phyloP scores from a whole-genome alignment of 2,329 filamentous ascomycete species.

The Hymenoscyphus albidus region DNA sequence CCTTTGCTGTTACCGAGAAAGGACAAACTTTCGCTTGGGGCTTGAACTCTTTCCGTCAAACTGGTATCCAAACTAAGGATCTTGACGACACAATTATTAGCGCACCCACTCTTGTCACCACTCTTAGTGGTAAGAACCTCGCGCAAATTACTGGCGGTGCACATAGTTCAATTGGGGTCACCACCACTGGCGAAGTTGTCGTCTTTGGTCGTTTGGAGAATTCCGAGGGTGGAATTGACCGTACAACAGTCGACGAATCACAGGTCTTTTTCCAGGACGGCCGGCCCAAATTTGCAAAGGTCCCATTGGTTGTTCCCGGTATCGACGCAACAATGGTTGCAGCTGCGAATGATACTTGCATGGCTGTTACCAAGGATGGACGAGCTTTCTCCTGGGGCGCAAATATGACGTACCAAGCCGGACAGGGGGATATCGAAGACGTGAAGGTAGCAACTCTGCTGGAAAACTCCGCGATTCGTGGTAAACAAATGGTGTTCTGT shows the following conservation, averaged over 20 bases:
- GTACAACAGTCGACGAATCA: constrained; percentile 36
- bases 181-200: constrained; percentile 52
- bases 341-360: constrained; percentile 67
- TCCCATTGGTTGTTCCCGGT: constrained; percentile 55
- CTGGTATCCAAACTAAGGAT: constrained; percentile 60
- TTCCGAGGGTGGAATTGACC: constrained; percentile 53
- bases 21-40: constrained; percentile 78
- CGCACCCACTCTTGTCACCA: constrained; percentile 64
- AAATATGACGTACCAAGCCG: constrained; percentile 74
- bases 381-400: constrained; percentile 78
- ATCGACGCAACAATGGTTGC: constrained; percentile 56
- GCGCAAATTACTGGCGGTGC: constrained; percentile 65
- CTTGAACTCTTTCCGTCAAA: constrained; percentile 82
- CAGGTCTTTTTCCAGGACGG: not conserved
- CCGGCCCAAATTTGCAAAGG: not conserved
- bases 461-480: constrained; percentile 77
- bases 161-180: constrained; percentile 70
- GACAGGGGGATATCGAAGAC: constrained; percentile 72
- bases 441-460: constrained; percentile 74
- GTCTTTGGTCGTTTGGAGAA: constrained; percentile 58
- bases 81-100: constrained; percentile 69
- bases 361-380: constrained; percentile 65
- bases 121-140: constrained; percentile 61
- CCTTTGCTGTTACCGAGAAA: constrained; percentile 67
- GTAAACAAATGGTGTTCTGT: constrained; percentile 68